Evolutionary conservation across 495 filamentous ascomycete genomes (phyloP), one percentile per base, ranked within the genome.

Genomic region (Choiromyces venosus): DNA sequence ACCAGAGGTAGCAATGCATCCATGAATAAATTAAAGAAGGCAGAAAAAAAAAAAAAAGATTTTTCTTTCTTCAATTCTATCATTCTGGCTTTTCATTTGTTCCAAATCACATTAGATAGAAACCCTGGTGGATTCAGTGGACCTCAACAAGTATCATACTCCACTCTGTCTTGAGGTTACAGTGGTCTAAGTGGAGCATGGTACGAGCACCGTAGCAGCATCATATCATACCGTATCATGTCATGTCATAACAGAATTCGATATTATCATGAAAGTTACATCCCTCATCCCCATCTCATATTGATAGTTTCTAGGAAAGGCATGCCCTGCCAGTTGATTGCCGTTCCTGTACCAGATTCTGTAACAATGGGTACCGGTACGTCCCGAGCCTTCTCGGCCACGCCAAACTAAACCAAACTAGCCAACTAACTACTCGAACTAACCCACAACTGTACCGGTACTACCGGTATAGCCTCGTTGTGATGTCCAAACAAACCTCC

Each of bases 21-120:
- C 52, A 61, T 29, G 52, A 61, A 61, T 61, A 61, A 61, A 61
- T 61, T 61, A 61, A 56, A 61, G 46, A 56, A 56, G 52, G 8
- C 52, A 42, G n/a, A 61, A n/a, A 5, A 21, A 44, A 6, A 21
- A 25, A 52, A 52, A 25, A 52, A 42, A 42, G 18, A 18, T n/a
- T 10, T 16, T 61, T 29, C 52, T 12, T 61, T 25, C 52, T 61
- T 61, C 52, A 4, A 61, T 61, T 16, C 52, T 25, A 61, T 61
- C 52, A n/a, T 10, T 61, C 52, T 61, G 9, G 52, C 52, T 29
- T 9, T 10, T 52, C 1, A n/a, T 52, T 25, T 9, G 44, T 61
- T 61, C 19, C 42, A 52, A 52, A n/a, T 10, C 52, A 25, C 10
- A 61, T 14, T 10, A 61, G 25, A 61, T 10, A 29, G 25, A 29